These are phyloP conservation scores for Mycosphaerelloides madeirae DNA, from an alignment of 2,329 filamentous ascomycete genomes.

Conservation along the genomic window DNA sequence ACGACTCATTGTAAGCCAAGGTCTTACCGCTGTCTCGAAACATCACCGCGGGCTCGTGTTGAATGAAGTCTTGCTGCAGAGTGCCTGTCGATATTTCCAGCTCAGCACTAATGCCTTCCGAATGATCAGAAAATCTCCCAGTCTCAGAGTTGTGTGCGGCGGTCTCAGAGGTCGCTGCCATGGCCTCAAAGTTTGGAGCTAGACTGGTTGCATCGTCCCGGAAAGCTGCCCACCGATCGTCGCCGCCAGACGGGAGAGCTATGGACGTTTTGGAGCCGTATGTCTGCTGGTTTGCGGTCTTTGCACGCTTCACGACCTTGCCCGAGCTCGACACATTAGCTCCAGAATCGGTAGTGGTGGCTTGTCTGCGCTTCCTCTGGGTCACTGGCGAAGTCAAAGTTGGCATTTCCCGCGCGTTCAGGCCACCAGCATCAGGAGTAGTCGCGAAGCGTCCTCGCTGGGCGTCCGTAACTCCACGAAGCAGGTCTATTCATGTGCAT, in stretches of 20 bases:
- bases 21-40: constrained; percentile 42
- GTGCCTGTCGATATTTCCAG: constrained; percentile 30
- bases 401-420: constrained; percentile 7
- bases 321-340: constrained; percentile 5
- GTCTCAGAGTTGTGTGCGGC: constrained; percentile 12
- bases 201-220: constrained; percentile 9
- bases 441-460: constrained; percentile 23
- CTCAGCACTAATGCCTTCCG: constrained; percentile 11
- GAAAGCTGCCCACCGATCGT: constrained; percentile 11
- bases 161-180: neutral
- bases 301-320: constrained; percentile 19
- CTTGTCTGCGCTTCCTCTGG: constrained; percentile 20
- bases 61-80: constrained; percentile 33
- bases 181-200: neutral
- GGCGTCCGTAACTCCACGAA: constrained; percentile 11
- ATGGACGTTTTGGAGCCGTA: constrained; percentile 13
- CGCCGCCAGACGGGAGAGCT: neutral
- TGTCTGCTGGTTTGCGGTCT: constrained; percentile 17
- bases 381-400: constrained; percentile 15
- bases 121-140: constrained; percentile 20
- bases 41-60: constrained; percentile 38
- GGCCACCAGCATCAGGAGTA: constrained; percentile 5
- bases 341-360: constrained; percentile 5
- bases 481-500: constrained; percentile 1
- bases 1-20: constrained; percentile 38